A percentile compares a stretch with the other conserved stretches of the same genome.
Evolutionary conservation across 306 rosid genomes (phyloP).

Genomic region (Canavalia gladiata): DNA sequence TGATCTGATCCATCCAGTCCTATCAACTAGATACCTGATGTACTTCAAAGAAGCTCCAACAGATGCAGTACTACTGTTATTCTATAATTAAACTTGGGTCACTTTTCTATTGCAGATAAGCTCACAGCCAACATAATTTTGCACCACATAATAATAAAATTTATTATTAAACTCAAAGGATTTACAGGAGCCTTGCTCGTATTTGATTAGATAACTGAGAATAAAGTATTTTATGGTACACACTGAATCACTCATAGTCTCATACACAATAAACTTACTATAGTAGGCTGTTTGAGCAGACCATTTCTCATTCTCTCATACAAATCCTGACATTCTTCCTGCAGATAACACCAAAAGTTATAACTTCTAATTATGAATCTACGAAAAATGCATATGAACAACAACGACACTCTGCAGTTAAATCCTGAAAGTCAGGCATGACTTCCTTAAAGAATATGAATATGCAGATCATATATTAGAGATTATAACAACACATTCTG

Average conservation of each 20-base stretch:
- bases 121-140: slow-evolving; percentile 27
- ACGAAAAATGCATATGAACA: slow-evolving; percentile 34
- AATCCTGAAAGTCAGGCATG: slow-evolving; percentile 40
- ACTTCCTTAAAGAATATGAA: slow-evolving; percentile 12
- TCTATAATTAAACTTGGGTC: not conserved
- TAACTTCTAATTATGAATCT: not conserved
- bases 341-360: slow-evolving; percentile 48
- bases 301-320: slow-evolving; percentile 64
- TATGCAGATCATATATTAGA: slow-evolving; percentile 23
- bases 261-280: slow-evolving; percentile 65
- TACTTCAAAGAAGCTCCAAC: not conserved
- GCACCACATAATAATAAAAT: not conserved
- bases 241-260: slow-evolving; percentile 29
- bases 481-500: slow-evolving; percentile 15
- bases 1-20: not conserved
- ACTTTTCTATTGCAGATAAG: not conserved
- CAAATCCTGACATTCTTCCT: slow-evolving; percentile 89
- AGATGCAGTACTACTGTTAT: not conserved
- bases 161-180: not conserved
- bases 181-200: not conserved
- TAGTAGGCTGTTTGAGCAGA: slow-evolving; percentile 68
- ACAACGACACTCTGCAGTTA: slow-evolving; percentile 35
- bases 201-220: slow-evolving; percentile 30
- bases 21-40: too few relatives aligned
- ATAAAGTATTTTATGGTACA: not conserved